phyloP scores from a whole-genome alignment of 2,329 filamentous ascomycete species.

The Botrytis aclada region DNA sequence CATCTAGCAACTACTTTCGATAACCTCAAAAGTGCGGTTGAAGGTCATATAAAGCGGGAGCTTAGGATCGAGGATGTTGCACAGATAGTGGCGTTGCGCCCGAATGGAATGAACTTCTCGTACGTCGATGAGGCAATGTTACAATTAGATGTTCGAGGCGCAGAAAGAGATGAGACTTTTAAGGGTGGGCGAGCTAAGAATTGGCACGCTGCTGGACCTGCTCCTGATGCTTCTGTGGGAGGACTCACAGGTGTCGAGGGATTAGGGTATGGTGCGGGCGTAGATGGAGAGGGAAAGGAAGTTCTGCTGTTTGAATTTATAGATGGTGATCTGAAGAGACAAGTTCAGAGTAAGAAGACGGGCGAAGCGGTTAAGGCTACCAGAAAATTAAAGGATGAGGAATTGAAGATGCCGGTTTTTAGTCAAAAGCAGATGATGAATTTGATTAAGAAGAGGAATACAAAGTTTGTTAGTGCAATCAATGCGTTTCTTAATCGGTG shows the following conservation, averaged over 20 bases:
- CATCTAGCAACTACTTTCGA: slow-evolving; percentile 90
- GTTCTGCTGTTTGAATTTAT: slow-evolving; percentile 89
- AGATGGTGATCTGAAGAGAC: slow-evolving; percentile 83
- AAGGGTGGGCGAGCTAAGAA: slow-evolving; percentile 54
- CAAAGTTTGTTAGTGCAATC: slow-evolving; percentile 75
- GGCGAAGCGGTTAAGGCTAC: slow-evolving; percentile 67
- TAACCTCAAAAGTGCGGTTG: slow-evolving; percentile 79
- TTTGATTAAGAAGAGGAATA: slow-evolving; percentile 85
- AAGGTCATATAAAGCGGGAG: slow-evolving; percentile 71
- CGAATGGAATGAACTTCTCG: slow-evolving; percentile 74
- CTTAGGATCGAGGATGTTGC: slow-evolving; percentile 77
- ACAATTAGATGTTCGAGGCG: slow-evolving; percentile 72
- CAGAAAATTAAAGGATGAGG: slow-evolving; percentile 69
- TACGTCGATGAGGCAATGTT: slow-evolving; percentile 85
- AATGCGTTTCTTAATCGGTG: slow-evolving; percentile 76
- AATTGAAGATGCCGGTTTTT: slow-evolving; percentile 87
- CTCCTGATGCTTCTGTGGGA: slow-evolving; percentile 55
- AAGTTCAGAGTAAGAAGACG: slow-evolving; percentile 69
- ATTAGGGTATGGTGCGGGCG: slow-evolving; percentile 38
- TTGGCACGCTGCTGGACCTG: slow-evolving; percentile 48
- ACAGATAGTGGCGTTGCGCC: slow-evolving; percentile 73
- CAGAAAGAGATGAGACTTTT: slow-evolving; percentile 62
- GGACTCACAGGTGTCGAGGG: slow-evolving; percentile 51
- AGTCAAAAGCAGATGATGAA: slow-evolving; percentile 88
- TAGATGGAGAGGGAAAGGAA: slow-evolving; percentile 51